Evolutionary conservation across 345 rosid species (phyloP).

Genomic region (Barbarea vulgaris): DNA sequence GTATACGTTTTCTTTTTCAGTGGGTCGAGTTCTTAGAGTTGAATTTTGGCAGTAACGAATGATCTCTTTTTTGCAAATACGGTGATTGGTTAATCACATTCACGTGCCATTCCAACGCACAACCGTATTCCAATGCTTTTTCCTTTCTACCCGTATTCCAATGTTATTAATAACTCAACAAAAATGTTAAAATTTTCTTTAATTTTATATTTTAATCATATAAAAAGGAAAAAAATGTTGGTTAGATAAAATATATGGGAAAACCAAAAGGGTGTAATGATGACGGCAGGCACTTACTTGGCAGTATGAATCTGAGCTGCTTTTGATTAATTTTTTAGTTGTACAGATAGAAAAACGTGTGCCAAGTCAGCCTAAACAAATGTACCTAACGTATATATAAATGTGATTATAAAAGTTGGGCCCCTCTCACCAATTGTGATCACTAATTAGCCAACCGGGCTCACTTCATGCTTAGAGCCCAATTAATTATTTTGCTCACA

Average conservation of each 20-base stretch:
- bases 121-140: constrained; percentile 13
- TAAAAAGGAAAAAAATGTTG: no score
- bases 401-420: neutral
- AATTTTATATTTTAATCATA: no score
- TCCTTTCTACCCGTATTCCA: neutral
- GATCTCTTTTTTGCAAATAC: neutral
- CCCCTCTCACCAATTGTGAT: neutral
- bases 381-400: neutral
- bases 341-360: constrained; percentile 32
- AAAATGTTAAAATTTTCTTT: no score
- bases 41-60: neutral
- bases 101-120: constrained; percentile 34
- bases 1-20: neutral
- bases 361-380: constrained; percentile 1
- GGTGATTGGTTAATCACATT: constrained; percentile 9
- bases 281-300: constrained; percentile 14
- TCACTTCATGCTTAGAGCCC: neutral
- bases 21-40: neutral
- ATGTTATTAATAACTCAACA: neutral
- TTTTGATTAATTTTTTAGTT: neutral
- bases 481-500: neutral
- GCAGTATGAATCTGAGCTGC: constrained; percentile 21
- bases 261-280: neutral
- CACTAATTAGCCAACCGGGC: neutral
- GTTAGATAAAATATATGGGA: neutral